Percentiles rank a stretch among this genome's conserved stretches.
These are phyloP conservation scores for Podospora appendiculata DNA, from an alignment of 495 filamentous ascomycete species.

Conservation along the genomic window DNA sequence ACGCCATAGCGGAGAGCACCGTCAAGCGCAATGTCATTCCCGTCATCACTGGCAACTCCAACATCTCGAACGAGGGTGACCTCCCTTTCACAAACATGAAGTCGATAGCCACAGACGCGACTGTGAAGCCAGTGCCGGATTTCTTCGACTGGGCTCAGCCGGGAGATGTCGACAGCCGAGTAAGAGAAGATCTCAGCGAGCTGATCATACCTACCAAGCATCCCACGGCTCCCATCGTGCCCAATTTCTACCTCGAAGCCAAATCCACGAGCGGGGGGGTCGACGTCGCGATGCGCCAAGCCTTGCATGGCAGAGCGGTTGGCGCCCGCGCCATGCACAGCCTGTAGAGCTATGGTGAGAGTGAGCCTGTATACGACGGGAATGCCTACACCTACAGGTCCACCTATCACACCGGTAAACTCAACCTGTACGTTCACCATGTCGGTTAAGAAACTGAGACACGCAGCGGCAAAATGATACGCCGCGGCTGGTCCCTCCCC, in stretches of 20 bases:
- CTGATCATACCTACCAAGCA: slow-evolving; percentile 32
- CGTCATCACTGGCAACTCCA: slow-evolving; percentile 1
- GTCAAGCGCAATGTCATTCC: slow-evolving; percentile 8
- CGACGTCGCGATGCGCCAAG: slow-evolving; percentile 31
- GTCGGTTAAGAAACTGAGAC: too few species aligned
- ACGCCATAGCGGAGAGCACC: neutral
- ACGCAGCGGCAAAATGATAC: too few species aligned
- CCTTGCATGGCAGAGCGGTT: slow-evolving; percentile 33
- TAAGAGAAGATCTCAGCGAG: slow-evolving; percentile 11
- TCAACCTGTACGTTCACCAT: neutral
- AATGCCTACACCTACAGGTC: slow-evolving; percentile 28
- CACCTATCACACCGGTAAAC: slow-evolving; percentile 20
- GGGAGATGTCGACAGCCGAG: slow-evolving; percentile 2
- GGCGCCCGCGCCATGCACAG: slow-evolving; percentile 38
- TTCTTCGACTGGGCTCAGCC: slow-evolving; percentile 27
- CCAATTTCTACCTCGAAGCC: slow-evolving; percentile 35
- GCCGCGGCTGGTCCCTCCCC: too few species aligned
- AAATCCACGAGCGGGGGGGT: slow-evolving; percentile 27
- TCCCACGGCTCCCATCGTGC: slow-evolving; percentile 23
- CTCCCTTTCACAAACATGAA: slow-evolving; percentile 7
- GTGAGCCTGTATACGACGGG: slow-evolving; percentile 29
- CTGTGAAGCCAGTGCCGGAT: slow-evolving; percentile 20
- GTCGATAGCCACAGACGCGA: slow-evolving; percentile 1
- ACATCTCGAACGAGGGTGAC: slow-evolving; percentile 4
- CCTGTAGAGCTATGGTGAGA: slow-evolving; percentile 33